Evolutionary conservation across 371 early-diverging fungal species (phyloP).

Genomic region (Zychaea mexicana): DNA sequence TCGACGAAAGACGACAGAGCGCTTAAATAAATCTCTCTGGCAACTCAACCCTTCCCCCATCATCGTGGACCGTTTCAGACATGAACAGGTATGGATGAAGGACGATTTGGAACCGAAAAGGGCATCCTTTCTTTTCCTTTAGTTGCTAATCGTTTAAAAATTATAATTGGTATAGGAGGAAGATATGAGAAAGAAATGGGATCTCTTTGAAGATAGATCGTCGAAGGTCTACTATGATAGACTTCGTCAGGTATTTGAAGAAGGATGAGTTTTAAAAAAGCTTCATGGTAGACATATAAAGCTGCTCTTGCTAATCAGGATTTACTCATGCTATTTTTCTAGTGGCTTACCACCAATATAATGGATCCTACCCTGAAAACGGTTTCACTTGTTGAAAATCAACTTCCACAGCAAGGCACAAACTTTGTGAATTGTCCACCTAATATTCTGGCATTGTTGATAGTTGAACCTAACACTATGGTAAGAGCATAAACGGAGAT

Average conservation of each 20-base stretch:
- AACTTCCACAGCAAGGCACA: constrained; percentile 9
- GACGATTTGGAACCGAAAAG: background rate
- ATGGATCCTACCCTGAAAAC: constrained; percentile 9
- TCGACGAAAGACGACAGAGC: background rate
- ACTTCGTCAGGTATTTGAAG: constrained; percentile 10
- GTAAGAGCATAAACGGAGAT: constrained; percentile 9
- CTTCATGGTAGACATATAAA: too few species aligned
- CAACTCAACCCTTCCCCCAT: constrained; percentile 3
- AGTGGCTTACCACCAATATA: constrained; percentile 16
- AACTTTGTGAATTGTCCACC: constrained; percentile 16
- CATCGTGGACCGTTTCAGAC: constrained; percentile 13
- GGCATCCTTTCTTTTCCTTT: background rate
- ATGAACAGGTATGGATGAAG: constrained; percentile 11
- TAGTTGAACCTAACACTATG: constrained; percentile 7
- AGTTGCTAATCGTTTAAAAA: background rate
- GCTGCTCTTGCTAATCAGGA: too few species aligned
- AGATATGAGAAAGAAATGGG: constrained; percentile 19
- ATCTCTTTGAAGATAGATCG: constrained; percentile 14
- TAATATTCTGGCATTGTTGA: constrained; percentile 13
- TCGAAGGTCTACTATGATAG: constrained; percentile 20
- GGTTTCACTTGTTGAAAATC: constrained; percentile 11
- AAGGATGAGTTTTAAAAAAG: background rate
- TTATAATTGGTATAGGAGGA: constrained; percentile 4
- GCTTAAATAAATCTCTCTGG: constrained; percentile 17
- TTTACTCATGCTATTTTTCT: background rate